These are phyloP conservation scores for Aurinia saxatilis DNA, from an alignment of 345 rosid species.

Conservation along the genomic window DNA sequence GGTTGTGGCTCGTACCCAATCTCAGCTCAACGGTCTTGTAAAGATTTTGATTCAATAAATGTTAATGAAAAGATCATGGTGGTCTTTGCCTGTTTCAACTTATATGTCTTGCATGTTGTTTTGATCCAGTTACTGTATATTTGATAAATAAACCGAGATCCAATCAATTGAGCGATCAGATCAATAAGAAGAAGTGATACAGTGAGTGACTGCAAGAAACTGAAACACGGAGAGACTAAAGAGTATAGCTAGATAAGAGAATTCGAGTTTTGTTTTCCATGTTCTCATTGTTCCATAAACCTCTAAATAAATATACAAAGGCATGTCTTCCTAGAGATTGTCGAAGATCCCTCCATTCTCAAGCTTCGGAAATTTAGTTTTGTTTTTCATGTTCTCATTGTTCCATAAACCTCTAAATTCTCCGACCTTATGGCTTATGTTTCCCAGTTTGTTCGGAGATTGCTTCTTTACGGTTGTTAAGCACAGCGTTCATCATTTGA, in stretches of 20 bases:
- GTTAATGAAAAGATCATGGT: not conserved
- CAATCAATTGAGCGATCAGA: not conserved
- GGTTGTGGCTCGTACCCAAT: slow-evolving; percentile 21
- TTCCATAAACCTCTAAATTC: not conserved
- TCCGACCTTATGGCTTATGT: slow-evolving; percentile 4
- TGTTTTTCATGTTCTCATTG: not conserved
- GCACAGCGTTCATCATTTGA: not conserved
- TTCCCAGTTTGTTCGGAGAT: not conserved
- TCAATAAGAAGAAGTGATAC: not conserved
- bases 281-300: not conserved
- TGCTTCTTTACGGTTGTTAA: not conserved
- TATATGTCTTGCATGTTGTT: too few species aligned
- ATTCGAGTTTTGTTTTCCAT: slow-evolving; percentile 1
- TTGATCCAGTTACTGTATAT: too few species aligned
- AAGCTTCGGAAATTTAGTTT: too few species aligned
- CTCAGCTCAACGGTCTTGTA: slow-evolving; percentile 24
- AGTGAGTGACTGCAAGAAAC: not conserved
- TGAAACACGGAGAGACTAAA: not conserved
- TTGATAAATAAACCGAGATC: not conserved
- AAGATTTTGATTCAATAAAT: slow-evolving; percentile 3
- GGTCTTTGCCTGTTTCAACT: too few species aligned
- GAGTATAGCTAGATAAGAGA: not conserved
- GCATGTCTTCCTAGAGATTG: too few species aligned
- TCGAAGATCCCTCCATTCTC: too few species aligned
- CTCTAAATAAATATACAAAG: too few species aligned